Evolutionary conservation across 2,329 filamentous ascomycete species (phyloP).

Genomic region (Fusarium coicis): DNA sequence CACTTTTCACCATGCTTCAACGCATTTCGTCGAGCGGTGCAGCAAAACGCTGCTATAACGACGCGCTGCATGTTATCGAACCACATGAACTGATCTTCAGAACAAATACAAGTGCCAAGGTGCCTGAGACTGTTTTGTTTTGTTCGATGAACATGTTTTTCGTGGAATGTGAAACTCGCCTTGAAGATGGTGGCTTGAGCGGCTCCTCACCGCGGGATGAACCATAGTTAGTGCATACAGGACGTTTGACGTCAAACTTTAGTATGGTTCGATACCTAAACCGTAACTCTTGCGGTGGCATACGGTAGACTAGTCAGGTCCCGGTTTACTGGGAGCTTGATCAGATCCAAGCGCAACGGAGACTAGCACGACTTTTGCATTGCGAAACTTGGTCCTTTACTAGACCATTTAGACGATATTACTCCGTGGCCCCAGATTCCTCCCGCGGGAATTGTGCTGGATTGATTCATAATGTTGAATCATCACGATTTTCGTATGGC

Average conservation of each 20-base stretch:
- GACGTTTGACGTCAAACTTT: not conserved
- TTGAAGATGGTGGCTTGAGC: not conserved
- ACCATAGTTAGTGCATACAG: not conserved
- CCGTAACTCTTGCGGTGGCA: conserved; percentile 1
- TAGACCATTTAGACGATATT: not conserved
- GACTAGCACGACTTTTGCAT: not conserved
- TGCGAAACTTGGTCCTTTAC: not conserved
- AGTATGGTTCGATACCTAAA: conserved; percentile 1
- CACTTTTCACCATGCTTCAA: not conserved
- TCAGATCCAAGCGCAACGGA: not conserved
- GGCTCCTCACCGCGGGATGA: not conserved
- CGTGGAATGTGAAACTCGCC: conserved; percentile 3
- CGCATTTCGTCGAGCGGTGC: not conserved
- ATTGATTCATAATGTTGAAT: not conserved
- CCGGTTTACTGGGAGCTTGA: not conserved
- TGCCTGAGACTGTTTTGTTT: not conserved
- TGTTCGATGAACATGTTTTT: not conserved
- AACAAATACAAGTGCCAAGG: not conserved
- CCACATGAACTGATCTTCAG: not conserved
- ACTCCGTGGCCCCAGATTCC: not conserved
- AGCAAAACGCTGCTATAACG: not conserved
- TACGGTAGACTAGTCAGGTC: not conserved
- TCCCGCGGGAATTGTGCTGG: not conserved
- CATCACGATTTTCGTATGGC: not conserved
- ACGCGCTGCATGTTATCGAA: not conserved